A percentile compares a stretch with the other conserved stretches of the same genome.
Evolutionary conservation across 768 basidiomycete species (phyloP).

Genomic region (Trametes coccinea): DNA sequence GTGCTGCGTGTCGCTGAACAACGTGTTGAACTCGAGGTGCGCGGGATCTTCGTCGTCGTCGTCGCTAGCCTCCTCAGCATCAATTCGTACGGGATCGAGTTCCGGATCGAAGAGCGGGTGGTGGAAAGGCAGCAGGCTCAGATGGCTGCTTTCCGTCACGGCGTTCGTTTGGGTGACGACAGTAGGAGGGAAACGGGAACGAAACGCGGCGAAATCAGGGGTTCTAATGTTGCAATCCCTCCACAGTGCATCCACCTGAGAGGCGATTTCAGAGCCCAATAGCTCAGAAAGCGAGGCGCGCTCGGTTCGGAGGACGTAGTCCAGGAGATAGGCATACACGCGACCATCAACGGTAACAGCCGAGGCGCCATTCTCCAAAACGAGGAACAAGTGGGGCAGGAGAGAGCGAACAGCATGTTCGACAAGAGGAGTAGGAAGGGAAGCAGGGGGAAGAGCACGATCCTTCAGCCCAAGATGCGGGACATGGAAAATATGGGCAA

Average conservation of each 20-base stretch:
- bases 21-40: constrained; percentile 42
- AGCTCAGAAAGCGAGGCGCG: constrained; percentile 27
- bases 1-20: constrained; percentile 54
- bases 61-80: constrained; percentile 24
- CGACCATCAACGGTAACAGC: constrained; percentile 51
- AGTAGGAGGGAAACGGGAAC: constrained; percentile 27
- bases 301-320: constrained; percentile 34
- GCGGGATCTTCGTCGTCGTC: constrained; percentile 11
- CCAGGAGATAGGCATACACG: constrained; percentile 49
- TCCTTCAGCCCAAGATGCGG: constrained; percentile 39
- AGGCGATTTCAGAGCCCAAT: constrained; percentile 31
- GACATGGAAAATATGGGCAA: constrained; percentile 43
- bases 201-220: constrained; percentile 32
- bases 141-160: background rate
- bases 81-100: constrained; percentile 38
- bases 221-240: constrained; percentile 16
- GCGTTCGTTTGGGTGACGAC: background rate
- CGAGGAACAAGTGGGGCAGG: constrained; percentile 41
- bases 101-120: constrained; percentile 43
- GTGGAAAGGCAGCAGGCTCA: constrained; percentile 39
- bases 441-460: constrained; percentile 35
- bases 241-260: constrained; percentile 32
- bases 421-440: constrained; percentile 29
- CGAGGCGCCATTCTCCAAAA: constrained; percentile 30
- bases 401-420: constrained; percentile 38